Percentiles rank a stretch among this genome's conserved stretches.
These are phyloP conservation scores for Psidium friedrichsthalianum DNA, from an alignment of 345 rosid genomes.

Conservation along the genomic window DNA sequence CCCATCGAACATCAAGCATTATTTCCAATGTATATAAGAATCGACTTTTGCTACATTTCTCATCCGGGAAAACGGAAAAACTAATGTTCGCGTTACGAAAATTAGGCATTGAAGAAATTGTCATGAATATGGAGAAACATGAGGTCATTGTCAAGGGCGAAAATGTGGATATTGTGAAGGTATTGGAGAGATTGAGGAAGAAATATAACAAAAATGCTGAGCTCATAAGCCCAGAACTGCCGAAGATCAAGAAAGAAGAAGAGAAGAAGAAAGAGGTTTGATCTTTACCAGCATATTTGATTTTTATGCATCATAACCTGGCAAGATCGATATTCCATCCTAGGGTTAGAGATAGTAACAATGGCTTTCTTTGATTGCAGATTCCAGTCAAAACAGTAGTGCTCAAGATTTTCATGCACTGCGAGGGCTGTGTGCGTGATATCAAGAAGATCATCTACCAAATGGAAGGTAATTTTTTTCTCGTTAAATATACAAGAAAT, in stretches of 20 bases:
- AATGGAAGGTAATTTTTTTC: conserved; percentile 34
- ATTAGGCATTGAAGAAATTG: background rate
- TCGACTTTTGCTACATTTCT: background rate
- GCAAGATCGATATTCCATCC: background rate
- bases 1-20: background rate
- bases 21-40: background rate
- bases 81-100: background rate
- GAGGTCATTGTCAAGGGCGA: conserved; percentile 35
- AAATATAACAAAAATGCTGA: conserved; percentile 41
- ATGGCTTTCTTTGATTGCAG: conserved; percentile 5
- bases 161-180: conserved; percentile 34
- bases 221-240: conserved; percentile 39
- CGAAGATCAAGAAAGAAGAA: conserved; percentile 10
- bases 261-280: conserved; percentile 16
- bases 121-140: background rate
- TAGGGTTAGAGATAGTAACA: background rate
- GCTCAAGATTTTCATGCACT: conserved; percentile 52
- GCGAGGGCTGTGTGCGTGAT: conserved; percentile 57
- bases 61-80: background rate
- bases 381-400: conserved; percentile 18
- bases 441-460: conserved; percentile 26
- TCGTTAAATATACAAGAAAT: background rate
- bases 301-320: too few relatives aligned
- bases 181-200: conserved; percentile 33
- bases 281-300: background rate